Evolutionary conservation across 768 basidiomycete genomes (phyloP), one percentile per base, ranked within the genome.

Genomic region (Lactifluus pinguis): DNA sequence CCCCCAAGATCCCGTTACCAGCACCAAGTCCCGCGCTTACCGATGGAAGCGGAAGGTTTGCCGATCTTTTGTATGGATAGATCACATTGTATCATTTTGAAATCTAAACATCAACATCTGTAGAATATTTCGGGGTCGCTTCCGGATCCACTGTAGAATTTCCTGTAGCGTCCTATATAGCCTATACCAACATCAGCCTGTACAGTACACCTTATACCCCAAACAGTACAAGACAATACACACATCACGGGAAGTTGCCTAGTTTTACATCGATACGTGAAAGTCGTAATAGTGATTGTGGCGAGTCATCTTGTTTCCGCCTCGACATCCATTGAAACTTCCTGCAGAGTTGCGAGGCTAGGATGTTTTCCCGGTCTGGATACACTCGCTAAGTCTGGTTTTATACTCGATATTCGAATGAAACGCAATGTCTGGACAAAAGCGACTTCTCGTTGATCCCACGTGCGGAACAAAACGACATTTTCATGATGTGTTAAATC

Each of bases 391-490:
- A 73, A 58, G 1, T 76, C 71, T 0, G 82, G 80, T 49, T 81
- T 72, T 17, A 72, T 70, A 68, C 86, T 84, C 53, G 77, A 85
- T 72, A 93, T 84, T 59, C 88, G 83, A 62, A 92, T 82, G 71
- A 86, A 89, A 47, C 87, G 85, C 54, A 93, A 76, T 15, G 84
- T 77, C 54, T 87, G 79, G 44, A 87, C 77, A 70, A 80, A 93
- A 5, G 86, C 81, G 4, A 82, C 73, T 66, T 90, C 87, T 61
- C 80, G 83, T 65, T 87, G 84, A 67, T 92, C 87, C 91, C 91
- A 93, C 60, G 75, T 73, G 44, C 87, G 80, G 70, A 91, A 89
- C 4, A 92, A 74, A 32, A 79, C 79, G 42, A 89, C 85, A 15
- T 81, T 92, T 10, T 76, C 70, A n/a, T 75, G 71, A 64, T 92